phyloP scores from a whole-genome alignment of 1,284 basidiomycete genomes.

The Phylloboletellus chloephorus region DNA sequence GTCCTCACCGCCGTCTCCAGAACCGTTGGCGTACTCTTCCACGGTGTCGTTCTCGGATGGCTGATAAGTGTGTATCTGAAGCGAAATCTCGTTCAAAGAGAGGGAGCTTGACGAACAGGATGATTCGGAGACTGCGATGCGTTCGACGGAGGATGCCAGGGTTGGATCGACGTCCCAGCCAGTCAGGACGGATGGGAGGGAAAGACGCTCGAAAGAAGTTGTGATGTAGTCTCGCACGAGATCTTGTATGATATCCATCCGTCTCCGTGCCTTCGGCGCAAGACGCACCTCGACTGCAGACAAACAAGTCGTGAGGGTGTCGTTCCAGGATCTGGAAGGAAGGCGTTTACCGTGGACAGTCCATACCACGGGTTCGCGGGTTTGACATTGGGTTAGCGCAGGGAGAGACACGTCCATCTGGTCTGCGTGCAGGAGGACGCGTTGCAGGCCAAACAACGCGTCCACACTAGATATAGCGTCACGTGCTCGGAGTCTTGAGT shows the following conservation, averaged over 20 bases:
- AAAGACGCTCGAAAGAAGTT: slow-evolving; percentile 54
- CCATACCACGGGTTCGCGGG: slow-evolving; percentile 36
- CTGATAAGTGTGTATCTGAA: slow-evolving; percentile 87
- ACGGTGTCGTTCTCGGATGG: slow-evolving; percentile 63
- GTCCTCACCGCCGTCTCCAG: slow-evolving; percentile 55
- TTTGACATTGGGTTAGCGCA: slow-evolving; percentile 5
- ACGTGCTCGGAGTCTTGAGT: slow-evolving; percentile 13
- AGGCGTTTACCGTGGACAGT: slow-evolving; percentile 50
- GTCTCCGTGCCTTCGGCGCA: slow-evolving; percentile 55
- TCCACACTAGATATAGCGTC: slow-evolving; percentile 27
- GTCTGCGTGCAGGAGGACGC: slow-evolving; percentile 17
- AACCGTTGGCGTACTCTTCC: slow-evolving; percentile 73
- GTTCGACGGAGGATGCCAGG: slow-evolving; percentile 70
- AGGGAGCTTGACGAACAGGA: slow-evolving; percentile 51
- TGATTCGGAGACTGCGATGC: slow-evolving; percentile 71
- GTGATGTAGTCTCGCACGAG: slow-evolving; percentile 58
- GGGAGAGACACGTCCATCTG: slow-evolving; percentile 16
- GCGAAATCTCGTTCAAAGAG: slow-evolving; percentile 50
- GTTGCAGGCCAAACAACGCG: slow-evolving; percentile 39
- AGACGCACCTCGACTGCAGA: slow-evolving; percentile 79
- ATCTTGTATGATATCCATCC: slow-evolving; percentile 66
- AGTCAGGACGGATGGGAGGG: slow-evolving; percentile 58
- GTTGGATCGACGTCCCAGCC: slow-evolving; percentile 74
- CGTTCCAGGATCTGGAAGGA: background rate
- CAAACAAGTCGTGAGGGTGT: background rate